Evolutionary conservation across 176 grass and related monocot genomes (phyloP).

Genomic region (Aegilops sharonensis): DNA sequence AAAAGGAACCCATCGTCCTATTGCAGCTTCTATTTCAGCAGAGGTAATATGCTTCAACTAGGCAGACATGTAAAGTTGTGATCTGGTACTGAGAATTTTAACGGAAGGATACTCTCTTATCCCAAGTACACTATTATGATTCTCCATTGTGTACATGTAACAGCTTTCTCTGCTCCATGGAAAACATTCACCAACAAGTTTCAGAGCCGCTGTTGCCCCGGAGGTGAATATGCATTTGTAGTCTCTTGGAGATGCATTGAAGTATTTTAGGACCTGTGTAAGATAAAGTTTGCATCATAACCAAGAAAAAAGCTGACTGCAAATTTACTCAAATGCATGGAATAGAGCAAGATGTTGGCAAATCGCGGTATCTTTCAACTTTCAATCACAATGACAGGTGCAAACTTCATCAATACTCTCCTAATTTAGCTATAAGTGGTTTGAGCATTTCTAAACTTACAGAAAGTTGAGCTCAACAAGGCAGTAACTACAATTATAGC

Average conservation of each 20-base stretch:
- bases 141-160: conserved; percentile 91
- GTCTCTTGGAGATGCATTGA: conserved; percentile 82
- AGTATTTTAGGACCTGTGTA: conserved; percentile 82
- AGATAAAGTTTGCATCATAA: conserved; percentile 35
- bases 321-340: conserved; percentile 18
- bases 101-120: conserved; percentile 97
- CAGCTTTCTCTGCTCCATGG: conserved; percentile 87
- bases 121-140: conserved; percentile 97
- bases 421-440: not conserved
- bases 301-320: conserved; percentile 9
- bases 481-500: not conserved
- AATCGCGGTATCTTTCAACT: not conserved
- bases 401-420: not conserved
- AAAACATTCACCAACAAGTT: conserved; percentile 94
- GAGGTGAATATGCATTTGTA: conserved; percentile 99
- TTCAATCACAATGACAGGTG: not conserved
- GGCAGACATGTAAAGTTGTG: not conserved
- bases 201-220: conserved; percentile 82
- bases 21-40: not conserved
- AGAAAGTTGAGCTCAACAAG: not conserved
- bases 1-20: not conserved
- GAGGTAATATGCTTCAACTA: not conserved
- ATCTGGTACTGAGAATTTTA: not conserved
- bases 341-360: not conserved
- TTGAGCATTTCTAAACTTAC: not conserved